Base-by-base conservation (phyloP, 306 rosid species). In the Casuarina cunninghamiana region DNA sequence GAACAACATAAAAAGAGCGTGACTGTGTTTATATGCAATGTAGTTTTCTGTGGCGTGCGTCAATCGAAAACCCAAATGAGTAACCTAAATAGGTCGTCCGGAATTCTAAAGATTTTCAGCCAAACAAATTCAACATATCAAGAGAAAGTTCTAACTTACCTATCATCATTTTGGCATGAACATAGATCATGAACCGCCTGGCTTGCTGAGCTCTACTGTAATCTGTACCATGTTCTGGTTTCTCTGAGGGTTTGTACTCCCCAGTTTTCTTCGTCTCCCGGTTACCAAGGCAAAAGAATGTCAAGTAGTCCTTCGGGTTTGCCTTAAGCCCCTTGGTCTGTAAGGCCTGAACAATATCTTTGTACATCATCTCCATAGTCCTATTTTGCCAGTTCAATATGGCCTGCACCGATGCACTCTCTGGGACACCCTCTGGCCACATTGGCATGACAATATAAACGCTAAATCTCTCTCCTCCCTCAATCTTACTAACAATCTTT, bases 391-490 rank as follows among this genome's bases (percentile, higher is more conserved):
- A 88, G 15, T 85, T 38, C 72, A 88, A 19, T 41, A 88, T 85
- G 35, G 80, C 88, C 78, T 87, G 88, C 57, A 84, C 86, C 2
- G 88, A 51, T 57, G 73, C 72, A 61, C 88, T 84, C n/a, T 84
- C 86, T 2, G 88, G 90, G 48, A 87, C 21, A 21, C 90, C 90
- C 77, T 87, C 90, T 13, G 90, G 88, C 90, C 90, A 87, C 90
- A 26, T 26, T 26, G 32, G 32, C 32, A 26, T 26, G 32, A 26
- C 32, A 26, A 26, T 1, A 26, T 26, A 84, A 50, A 83, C 80
- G 0, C 49, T 37, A 65, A 88, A 88, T 69, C 86, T 85, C 79
- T 88, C 91, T 11, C 84, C 86, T 2, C 83, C 87, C 75, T 80
- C 82, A 55, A 88, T 88, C 77, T 85, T 88, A 17, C 89, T 85